Conservation (phyloP, 1,284 basidiomycete genomes). For the Sphaerobolus stellatus region DNA sequence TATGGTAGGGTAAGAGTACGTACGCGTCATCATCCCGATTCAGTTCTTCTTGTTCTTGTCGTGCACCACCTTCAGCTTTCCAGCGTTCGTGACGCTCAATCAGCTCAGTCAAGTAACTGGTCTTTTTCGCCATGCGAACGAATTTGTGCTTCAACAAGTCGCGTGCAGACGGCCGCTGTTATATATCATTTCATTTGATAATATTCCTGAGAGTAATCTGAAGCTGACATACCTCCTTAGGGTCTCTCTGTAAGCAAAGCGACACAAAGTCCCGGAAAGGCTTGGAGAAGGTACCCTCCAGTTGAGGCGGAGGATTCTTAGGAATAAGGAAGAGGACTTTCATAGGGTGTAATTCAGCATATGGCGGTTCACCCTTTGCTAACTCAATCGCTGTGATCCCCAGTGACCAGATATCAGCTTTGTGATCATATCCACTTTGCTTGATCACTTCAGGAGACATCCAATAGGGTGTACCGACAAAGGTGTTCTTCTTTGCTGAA, state of each 20-base stretch:
- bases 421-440: constrained; percentile 98
- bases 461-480: constrained; percentile 97
- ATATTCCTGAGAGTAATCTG: background rate
- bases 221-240: constrained; percentile 67
- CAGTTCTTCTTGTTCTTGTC: constrained; percentile 69
- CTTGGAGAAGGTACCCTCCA: constrained; percentile 88
- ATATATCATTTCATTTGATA: background rate
- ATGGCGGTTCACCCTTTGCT: constrained; percentile 96
- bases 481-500: constrained; percentile 98
- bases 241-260: constrained; percentile 91
- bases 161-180: constrained; percentile 86
- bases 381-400: constrained; percentile 98
- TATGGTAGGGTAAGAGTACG: constrained; percentile 20
- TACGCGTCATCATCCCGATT: constrained; percentile 61
- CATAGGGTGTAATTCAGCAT: constrained; percentile 98
- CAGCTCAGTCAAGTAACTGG: constrained; percentile 89
- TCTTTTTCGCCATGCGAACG: constrained; percentile 91
- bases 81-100: constrained; percentile 94
- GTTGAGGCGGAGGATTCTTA: constrained; percentile 90
- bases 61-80: constrained; percentile 87
- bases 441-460: constrained; percentile 99
- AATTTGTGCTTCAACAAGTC: constrained; percentile 97
- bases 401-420: constrained; percentile 97
- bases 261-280: constrained; percentile 93
- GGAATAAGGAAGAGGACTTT: constrained; percentile 98